Percentiles rank a stretch among this genome's conserved stretches.
Evolutionary conservation across 495 filamentous ascomycete genomes (phyloP).

Genomic region (Daldinia vernicosa): DNA sequence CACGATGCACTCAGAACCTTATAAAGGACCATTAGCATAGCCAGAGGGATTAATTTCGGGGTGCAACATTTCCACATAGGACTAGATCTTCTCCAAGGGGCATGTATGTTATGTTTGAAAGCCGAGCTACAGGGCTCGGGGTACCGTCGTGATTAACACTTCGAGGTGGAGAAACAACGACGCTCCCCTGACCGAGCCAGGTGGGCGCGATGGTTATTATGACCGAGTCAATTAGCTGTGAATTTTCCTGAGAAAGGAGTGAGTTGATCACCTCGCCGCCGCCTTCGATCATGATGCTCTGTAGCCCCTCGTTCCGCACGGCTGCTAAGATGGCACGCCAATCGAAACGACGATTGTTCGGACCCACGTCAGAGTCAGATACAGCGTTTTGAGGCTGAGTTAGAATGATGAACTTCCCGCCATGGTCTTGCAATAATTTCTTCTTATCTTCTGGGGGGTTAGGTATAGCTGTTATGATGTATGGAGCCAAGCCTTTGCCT

Average conservation of each 20-base stretch:
- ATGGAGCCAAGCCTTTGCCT: constrained; percentile 76
- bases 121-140: constrained; percentile 65
- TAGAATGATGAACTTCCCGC: constrained; percentile 52
- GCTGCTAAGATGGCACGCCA: constrained; percentile 71
- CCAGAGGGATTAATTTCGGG: neutral
- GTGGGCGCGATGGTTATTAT: constrained; percentile 86
- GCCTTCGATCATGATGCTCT: constrained; percentile 89
- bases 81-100: constrained; percentile 82
- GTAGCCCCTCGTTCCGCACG: constrained; percentile 67
- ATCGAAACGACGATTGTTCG: constrained; percentile 45
- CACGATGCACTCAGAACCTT: neutral
- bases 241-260: constrained; percentile 68
- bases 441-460: constrained; percentile 38
- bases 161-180: constrained; percentile 71
- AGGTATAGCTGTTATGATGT: constrained; percentile 63
- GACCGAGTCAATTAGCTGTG: constrained; percentile 73
- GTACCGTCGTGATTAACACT: constrained; percentile 58
- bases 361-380: constrained; percentile 2
- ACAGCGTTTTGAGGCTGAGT: constrained; percentile 1
- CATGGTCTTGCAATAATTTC: constrained; percentile 46
- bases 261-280: constrained; percentile 81
- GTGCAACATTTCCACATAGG: constrained; percentile 68
- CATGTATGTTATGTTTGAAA: constrained; percentile 74
- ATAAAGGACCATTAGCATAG: neutral
- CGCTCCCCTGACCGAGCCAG: constrained; percentile 82